phyloP scores from a whole-genome alignment of 371 early-diverging fungal species.

The Cladochytrium tenue region DNA sequence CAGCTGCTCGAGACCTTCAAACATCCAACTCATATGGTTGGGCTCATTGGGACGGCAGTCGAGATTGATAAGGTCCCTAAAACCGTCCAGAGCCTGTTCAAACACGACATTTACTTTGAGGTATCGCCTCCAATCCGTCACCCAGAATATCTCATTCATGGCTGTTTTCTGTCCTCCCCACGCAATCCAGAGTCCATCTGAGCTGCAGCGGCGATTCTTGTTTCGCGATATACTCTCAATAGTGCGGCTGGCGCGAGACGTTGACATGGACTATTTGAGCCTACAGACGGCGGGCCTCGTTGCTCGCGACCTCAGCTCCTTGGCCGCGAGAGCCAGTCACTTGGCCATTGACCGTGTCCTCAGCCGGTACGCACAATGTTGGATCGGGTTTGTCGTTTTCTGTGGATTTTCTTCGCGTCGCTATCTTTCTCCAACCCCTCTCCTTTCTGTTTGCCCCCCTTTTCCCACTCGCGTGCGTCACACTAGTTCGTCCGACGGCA shows the following conservation, averaged over 20 bases:
- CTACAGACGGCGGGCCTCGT: slow-evolving; percentile 91
- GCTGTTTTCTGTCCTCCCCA: not conserved
- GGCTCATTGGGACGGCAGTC: slow-evolving; percentile 70
- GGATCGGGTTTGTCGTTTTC: slow-evolving; percentile 31
- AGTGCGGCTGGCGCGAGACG: slow-evolving; percentile 67
- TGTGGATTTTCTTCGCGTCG: not conserved
- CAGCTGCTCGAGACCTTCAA: too few relatives aligned
- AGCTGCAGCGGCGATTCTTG: slow-evolving; percentile 25
- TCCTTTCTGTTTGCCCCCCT: not conserved
- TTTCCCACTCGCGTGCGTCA: not conserved
- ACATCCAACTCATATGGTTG: too few relatives aligned
- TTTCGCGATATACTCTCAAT: slow-evolving; percentile 11
- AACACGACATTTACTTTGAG: slow-evolving; percentile 72
- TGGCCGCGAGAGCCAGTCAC: slow-evolving; percentile 72
- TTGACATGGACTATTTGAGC: slow-evolving; percentile 52
- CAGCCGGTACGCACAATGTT: too few relatives aligned
- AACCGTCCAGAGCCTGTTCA: slow-evolving; percentile 54
- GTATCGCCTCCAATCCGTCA: slow-evolving; percentile 25
- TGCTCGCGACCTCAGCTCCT: slow-evolving; percentile 76
- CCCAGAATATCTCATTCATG: not conserved
- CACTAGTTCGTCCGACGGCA: slow-evolving; percentile 8
- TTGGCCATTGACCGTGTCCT: slow-evolving; percentile 70
- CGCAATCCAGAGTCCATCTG: slow-evolving; percentile 27
- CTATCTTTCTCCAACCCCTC: not conserved
- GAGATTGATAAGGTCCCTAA: slow-evolving; percentile 77